phyloP scores from a whole-genome alignment of 202 grass and related monocot species.

The Schoenoplectus tabernaemontani region DNA sequence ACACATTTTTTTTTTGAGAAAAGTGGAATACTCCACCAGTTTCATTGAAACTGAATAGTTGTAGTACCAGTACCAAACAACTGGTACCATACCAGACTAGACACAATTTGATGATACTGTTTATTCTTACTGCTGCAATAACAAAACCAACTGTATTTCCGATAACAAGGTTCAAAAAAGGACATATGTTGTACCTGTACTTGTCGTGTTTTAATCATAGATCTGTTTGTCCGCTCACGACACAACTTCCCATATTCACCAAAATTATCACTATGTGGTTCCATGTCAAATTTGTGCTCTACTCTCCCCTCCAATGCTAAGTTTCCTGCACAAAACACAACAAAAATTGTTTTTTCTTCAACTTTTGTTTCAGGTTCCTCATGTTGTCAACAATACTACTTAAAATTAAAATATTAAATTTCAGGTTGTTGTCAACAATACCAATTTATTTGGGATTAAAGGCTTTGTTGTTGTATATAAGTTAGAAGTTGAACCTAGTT shows the following conservation, averaged over 20 bases:
- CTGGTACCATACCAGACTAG: not conserved
- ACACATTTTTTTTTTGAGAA: too few relatives aligned
- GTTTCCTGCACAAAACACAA: slow-evolving; percentile 41
- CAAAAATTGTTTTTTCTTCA: not conserved
- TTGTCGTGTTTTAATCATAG: slow-evolving; percentile 83
- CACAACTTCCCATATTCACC: slow-evolving; percentile 69
- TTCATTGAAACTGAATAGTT: too few relatives aligned
- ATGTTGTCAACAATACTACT: not conserved
- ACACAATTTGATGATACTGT: not conserved
- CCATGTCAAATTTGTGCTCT: slow-evolving; percentile 87
- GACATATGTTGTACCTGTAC: slow-evolving; percentile 40
- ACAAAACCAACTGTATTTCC: not conserved
- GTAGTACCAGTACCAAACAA: too few relatives aligned
- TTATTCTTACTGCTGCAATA: not conserved
- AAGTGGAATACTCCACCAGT: too few relatives aligned
- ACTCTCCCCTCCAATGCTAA: slow-evolving; percentile 79
- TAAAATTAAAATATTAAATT: too few relatives aligned
- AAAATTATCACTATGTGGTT: slow-evolving; percentile 84
- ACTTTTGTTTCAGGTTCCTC: not conserved
- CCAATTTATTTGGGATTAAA: too few relatives aligned
- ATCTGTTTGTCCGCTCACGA: slow-evolving; percentile 78
- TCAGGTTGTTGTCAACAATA: too few relatives aligned
- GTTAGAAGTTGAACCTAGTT: not conserved
- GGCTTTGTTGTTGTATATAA: too few relatives aligned
- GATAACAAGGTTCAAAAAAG: not conserved